Evolutionary conservation across 2,329 filamentous ascomycete genomes (phyloP).

Genomic region (Zymoseptoria crescenta): DNA sequence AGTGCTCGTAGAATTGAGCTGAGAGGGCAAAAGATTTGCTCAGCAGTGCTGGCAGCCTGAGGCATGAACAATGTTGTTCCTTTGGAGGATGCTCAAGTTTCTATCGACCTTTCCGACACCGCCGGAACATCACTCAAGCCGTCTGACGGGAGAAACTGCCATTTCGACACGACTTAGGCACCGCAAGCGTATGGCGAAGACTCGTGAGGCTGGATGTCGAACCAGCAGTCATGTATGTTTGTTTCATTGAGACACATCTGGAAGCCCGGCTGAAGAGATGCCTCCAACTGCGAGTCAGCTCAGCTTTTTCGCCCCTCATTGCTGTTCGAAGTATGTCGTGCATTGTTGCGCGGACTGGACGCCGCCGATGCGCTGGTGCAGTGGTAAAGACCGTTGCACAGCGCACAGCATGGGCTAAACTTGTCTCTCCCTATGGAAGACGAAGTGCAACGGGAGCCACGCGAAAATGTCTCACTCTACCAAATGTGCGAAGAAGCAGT

Average conservation of each 20-base stretch:
- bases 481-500: no score
- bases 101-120: no score
- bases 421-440: no score
- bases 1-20: neutral
- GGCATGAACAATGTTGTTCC: no score
- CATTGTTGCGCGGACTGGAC: neutral
- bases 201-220: neutral
- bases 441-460: no score
- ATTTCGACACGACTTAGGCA: no score
- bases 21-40: neutral
- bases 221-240: neutral
- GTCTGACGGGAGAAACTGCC: no score
- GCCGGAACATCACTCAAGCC: no score
- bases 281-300: neutral
- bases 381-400: neutral
- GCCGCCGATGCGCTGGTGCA: neutral
- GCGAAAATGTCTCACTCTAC: no score
- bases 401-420: neutral
- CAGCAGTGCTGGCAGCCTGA: no score
- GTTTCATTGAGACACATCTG: neutral
- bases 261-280: neutral
- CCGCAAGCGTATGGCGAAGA: neutral
- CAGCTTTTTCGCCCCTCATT: neutral
- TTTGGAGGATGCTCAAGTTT: no score
- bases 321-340: neutral